Percentiles rank a stretch among this genome's conserved stretches.
These are phyloP conservation scores for Raphanus raphanistrum DNA, from an alignment of 345 rosid genomes.

Conservation along the genomic window DNA sequence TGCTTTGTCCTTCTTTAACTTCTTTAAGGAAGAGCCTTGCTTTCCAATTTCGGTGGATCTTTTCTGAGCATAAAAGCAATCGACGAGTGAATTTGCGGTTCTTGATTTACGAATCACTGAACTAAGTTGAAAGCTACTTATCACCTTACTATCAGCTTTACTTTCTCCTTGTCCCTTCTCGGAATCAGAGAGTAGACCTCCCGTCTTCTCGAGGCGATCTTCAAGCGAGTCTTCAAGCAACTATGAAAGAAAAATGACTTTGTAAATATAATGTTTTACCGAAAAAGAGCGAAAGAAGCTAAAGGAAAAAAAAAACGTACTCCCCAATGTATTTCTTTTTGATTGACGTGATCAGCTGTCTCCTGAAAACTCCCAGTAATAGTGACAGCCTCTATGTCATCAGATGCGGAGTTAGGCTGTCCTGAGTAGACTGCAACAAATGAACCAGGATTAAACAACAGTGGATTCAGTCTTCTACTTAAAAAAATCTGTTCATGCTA, in stretches of 20 bases:
- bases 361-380: conserved; percentile 74
- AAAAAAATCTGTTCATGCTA: background rate
- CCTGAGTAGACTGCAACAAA: conserved; percentile 78
- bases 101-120: background rate
- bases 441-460: conserved; percentile 15
- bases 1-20: conserved; percentile 85
- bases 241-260: conserved; percentile 42
- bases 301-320: conserved; percentile 43
- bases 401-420: conserved; percentile 76
- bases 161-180: conserved; percentile 80
- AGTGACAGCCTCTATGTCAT: conserved; percentile 78
- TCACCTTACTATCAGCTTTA: conserved; percentile 89
- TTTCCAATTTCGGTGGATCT: conserved; percentile 71
- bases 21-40: conserved; percentile 84
- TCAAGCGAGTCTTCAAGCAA: too few relatives aligned
- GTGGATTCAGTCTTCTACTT: conserved; percentile 4
- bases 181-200: conserved; percentile 68
- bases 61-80: conserved; percentile 53
- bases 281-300: conserved; percentile 1
- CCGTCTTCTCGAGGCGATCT: conserved; percentile 80
- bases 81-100: conserved; percentile 13
- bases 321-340: conserved; percentile 89
- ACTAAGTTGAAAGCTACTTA: conserved; percentile 2
- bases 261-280: background rate
- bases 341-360: conserved; percentile 66